phyloP scores from a whole-genome alignment of 2,329 filamentous ascomycete genomes.

The Ophiostoma montium region DNA sequence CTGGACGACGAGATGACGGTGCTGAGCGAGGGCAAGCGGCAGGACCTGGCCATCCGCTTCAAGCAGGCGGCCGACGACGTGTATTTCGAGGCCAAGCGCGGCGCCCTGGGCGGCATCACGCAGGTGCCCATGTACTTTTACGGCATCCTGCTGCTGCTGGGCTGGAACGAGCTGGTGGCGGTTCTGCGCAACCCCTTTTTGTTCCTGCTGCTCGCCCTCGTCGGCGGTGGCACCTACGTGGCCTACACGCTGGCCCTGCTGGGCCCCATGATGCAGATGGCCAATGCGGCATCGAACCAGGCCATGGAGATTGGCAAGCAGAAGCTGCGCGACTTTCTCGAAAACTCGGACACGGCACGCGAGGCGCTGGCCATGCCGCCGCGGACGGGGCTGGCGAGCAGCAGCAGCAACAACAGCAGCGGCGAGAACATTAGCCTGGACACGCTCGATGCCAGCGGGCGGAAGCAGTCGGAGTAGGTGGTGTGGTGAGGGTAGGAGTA shows the following conservation, averaged over 20 bases:
- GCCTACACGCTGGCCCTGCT: slow-evolving; percentile 91
- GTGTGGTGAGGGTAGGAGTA: slow-evolving; percentile 44
- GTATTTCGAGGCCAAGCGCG: slow-evolving; percentile 94
- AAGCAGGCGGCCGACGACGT: slow-evolving; percentile 98
- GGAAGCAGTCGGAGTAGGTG: slow-evolving; percentile 31
- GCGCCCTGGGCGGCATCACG: slow-evolving; percentile 87
- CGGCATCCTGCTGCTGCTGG: slow-evolving; percentile 69
- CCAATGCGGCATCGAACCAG: slow-evolving; percentile 74
- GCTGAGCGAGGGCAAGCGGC: slow-evolving; percentile 76
- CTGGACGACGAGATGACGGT: slow-evolving; percentile 94
- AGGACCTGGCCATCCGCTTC: slow-evolving; percentile 86
- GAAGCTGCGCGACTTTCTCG: slow-evolving; percentile 77
- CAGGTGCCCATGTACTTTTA: slow-evolving; percentile 96
- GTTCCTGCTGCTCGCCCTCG: slow-evolving; percentile 60
- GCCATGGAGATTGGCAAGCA: slow-evolving; percentile 86
- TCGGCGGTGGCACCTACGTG: slow-evolving; percentile 66
- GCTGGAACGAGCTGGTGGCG: slow-evolving; percentile 97
- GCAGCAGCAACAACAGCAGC: slow-evolving; percentile 15
- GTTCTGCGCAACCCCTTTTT: slow-evolving; percentile 20
- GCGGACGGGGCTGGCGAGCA: slow-evolving; percentile 15
- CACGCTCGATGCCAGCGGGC: slow-evolving; percentile 45
- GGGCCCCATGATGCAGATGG: slow-evolving; percentile 92
- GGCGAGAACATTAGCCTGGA: slow-evolving; percentile 42
- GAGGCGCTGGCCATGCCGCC: slow-evolving; percentile 67
- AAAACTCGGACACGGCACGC: slow-evolving; percentile 70